Evolutionary conservation across 345 rosid species (phyloP).

Genomic region (Euphorbia lathyris): DNA sequence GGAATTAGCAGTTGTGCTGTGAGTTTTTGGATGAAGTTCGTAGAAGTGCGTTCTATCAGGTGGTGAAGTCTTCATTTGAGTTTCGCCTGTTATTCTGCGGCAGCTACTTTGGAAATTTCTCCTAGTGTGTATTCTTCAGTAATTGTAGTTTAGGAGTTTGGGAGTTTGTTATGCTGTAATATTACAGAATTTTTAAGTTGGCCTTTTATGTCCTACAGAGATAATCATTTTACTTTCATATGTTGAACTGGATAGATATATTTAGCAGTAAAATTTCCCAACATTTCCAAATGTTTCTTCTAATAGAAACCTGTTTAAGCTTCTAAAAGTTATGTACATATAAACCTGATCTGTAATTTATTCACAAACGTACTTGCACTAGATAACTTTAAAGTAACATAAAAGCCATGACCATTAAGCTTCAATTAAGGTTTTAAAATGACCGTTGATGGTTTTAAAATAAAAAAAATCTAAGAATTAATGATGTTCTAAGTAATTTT

Average conservation of each 20-base stretch:
- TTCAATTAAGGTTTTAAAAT: no score
- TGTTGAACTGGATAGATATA: neutral
- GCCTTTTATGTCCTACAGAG: neutral
- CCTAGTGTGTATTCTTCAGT: neutral
- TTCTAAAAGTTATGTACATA: no score
- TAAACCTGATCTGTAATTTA: no score
- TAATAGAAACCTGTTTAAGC: no score
- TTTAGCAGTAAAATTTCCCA: neutral
- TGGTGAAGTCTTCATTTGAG: neutral
- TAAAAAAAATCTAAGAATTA: no score
- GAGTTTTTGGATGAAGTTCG: conserved; percentile 3
- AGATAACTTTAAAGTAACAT: no score
- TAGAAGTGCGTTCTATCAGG: neutral
- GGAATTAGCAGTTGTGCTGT: neutral
- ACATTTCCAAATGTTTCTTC: neutral
- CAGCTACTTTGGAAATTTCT: conserved; percentile 5
- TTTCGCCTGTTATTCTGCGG: neutral
- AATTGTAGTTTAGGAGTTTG: conserved; percentile 10
- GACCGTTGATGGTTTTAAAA: no score
- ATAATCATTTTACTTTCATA: neutral
- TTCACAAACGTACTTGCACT: no score
- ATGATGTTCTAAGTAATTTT: no score
- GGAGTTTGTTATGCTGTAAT: neutral
- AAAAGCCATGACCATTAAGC: no score
- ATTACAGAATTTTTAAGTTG: neutral